Evolutionary conservation across 768 basidiomycete species (phyloP).

Genomic region (Coprinellus micaceus): DNA sequence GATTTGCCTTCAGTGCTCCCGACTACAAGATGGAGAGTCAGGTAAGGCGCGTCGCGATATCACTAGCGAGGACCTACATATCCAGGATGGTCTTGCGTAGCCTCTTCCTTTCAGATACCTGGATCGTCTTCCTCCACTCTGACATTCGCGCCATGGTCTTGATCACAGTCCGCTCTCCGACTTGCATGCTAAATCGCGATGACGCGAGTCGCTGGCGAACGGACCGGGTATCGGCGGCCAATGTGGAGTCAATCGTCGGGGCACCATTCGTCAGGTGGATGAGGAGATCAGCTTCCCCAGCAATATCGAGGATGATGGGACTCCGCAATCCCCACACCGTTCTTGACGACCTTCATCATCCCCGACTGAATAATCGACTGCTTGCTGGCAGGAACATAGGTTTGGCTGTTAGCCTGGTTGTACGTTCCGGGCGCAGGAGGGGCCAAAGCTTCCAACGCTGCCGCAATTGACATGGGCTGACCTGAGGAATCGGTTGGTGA

Average conservation of each 20-base stretch:
- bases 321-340: neutral
- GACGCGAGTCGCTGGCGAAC: constrained; percentile 52
- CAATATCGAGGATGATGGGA: constrained; percentile 51
- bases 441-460: neutral
- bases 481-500: neutral
- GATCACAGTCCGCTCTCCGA: constrained; percentile 58
- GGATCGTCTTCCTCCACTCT: constrained; percentile 72
- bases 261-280: constrained; percentile 47
- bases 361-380: too few species aligned
- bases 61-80: constrained; percentile 42
- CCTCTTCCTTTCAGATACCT: constrained; percentile 66
- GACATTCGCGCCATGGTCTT: constrained; percentile 61
- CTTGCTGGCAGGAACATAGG: constrained; percentile 9
- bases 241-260: constrained; percentile 49
- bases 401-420: neutral
- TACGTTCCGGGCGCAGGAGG: neutral
- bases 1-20: constrained; percentile 72
- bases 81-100: constrained; percentile 71
- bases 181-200: constrained; percentile 56
- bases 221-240: constrained; percentile 50
- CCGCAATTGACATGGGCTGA: constrained; percentile 5
- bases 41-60: neutral
- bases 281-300: constrained; percentile 50
- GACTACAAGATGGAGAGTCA: constrained; percentile 49
- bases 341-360: constrained; percentile 10